Evolutionary conservation across 208 protist genomes (phyloP).

Genomic region (Acanthamoeba triangularis): DNA sequence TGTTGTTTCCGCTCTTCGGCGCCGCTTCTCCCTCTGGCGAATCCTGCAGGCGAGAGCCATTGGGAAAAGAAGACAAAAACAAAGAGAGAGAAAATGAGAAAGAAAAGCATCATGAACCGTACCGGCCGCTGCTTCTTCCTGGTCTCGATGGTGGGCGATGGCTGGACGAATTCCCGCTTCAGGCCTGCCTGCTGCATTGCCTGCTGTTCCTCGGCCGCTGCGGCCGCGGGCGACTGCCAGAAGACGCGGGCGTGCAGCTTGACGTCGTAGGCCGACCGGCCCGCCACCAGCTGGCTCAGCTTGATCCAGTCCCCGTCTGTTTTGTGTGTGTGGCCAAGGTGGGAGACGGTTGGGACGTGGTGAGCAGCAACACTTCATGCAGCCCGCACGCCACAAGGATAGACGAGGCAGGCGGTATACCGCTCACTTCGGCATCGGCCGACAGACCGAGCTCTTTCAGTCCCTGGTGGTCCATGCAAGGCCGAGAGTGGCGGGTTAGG

Average conservation of each 20-base stretch:
- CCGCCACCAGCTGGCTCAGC: neutral
- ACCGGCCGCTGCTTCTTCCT: neutral
- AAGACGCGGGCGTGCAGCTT: slow-evolving; percentile 23
- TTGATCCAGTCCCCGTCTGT: slow-evolving; percentile 32
- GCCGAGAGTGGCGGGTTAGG: neutral
- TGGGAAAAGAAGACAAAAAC: neutral
- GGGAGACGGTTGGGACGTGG: neutral
- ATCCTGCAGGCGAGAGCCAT: neutral
- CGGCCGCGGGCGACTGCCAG: neutral
- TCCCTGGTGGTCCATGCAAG: neutral
- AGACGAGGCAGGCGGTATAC: neutral
- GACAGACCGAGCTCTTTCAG: slow-evolving; percentile 26
- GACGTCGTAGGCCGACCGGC: slow-evolving; percentile 20
- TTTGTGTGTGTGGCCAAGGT: too few species aligned
- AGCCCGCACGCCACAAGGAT: neutral
- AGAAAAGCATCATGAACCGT: neutral
- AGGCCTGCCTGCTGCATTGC: neutral
- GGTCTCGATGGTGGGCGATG: neutral
- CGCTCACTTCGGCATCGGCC: neutral
- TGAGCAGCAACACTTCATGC: neutral
- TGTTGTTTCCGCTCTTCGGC: neutral
- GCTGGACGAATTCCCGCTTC: neutral
- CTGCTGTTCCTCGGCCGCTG: neutral
- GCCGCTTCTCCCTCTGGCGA: neutral
- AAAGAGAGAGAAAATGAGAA: too few species aligned